phyloP scores from a whole-genome alignment of 192 early-diverging fungal species.

The Dissophora globulifera region DNA sequence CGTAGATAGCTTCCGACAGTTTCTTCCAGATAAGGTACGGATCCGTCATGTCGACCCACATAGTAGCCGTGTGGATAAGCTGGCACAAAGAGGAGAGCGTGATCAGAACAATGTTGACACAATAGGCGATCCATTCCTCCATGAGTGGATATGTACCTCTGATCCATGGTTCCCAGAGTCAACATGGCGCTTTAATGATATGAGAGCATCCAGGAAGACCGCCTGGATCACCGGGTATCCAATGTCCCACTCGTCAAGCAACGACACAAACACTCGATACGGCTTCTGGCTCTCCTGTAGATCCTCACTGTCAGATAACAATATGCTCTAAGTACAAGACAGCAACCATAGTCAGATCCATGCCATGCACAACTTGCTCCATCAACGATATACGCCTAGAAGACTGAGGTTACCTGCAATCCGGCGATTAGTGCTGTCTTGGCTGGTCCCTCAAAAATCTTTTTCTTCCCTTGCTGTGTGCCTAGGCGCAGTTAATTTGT shows the following conservation, averaged over 20 bases:
- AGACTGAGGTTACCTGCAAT: conserved; percentile 52
- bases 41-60: conserved; percentile 92
- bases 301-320: conserved; percentile 47
- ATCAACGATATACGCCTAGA: neutral
- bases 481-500: neutral
- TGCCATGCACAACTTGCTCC: too few species aligned
- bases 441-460: conserved; percentile 63
- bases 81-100: conserved; percentile 18
- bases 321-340: conserved; percentile 23
- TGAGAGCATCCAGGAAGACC: conserved; percentile 78
- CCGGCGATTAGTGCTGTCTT: conserved; percentile 64
- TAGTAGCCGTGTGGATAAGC: conserved; percentile 84
- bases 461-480: conserved; percentile 54
- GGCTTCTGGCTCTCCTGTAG: conserved; percentile 67
- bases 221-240: conserved; percentile 78
- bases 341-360: neutral
- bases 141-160: conserved; percentile 59
- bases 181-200: conserved; percentile 69
- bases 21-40: conserved; percentile 87
- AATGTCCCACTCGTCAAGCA: conserved; percentile 88
- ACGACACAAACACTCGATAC: conserved; percentile 84
- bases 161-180: conserved; percentile 50
- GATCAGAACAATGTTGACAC: too few species aligned
- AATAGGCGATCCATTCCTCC: too few species aligned
- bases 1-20: conserved; percentile 65